phyloP scores from a whole-genome alignment of 768 basidiomycete genomes.

The Agaricus blazei region DNA sequence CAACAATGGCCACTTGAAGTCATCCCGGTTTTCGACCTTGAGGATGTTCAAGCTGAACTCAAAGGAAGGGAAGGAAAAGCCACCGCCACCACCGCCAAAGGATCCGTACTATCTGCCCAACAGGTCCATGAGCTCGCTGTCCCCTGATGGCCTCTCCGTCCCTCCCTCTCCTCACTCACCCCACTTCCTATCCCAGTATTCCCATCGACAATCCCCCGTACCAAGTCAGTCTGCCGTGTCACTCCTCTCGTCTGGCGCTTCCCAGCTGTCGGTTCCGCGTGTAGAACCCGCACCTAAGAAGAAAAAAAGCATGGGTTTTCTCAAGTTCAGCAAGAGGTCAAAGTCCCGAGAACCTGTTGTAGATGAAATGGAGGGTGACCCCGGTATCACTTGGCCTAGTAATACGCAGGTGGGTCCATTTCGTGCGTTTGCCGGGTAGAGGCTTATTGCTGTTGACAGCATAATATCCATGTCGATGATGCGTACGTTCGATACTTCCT shows the following conservation, averaged over 20 bases:
- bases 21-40: constrained; percentile 28
- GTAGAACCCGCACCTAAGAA: constrained; percentile 19
- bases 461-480: constrained; percentile 78
- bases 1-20: constrained; percentile 13
- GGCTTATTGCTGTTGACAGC: constrained; percentile 32
- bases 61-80: constrained; percentile 26
- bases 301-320: constrained; percentile 34
- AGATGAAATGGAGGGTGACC: constrained; percentile 37
- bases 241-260: constrained; percentile 29
- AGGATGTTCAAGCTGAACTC: constrained; percentile 27
- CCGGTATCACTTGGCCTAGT: constrained; percentile 57
- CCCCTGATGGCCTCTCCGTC: constrained; percentile 34
- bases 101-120: constrained; percentile 46
- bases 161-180: constrained; percentile 39
- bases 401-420: constrained; percentile 59
- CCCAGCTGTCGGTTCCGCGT: constrained; percentile 21
- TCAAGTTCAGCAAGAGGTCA: constrained; percentile 36
- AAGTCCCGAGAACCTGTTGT: constrained; percentile 26
- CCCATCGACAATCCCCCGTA: constrained; percentile 26
- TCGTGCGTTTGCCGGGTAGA: neutral
- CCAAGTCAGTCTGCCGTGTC: constrained; percentile 30
- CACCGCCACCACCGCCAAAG: constrained; percentile 64
- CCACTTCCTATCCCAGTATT: constrained; percentile 28
- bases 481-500: constrained; percentile 36
- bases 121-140: constrained; percentile 43